phyloP scores from a whole-genome alignment of 768 basidiomycete genomes.

The Terana coerulea region DNA sequence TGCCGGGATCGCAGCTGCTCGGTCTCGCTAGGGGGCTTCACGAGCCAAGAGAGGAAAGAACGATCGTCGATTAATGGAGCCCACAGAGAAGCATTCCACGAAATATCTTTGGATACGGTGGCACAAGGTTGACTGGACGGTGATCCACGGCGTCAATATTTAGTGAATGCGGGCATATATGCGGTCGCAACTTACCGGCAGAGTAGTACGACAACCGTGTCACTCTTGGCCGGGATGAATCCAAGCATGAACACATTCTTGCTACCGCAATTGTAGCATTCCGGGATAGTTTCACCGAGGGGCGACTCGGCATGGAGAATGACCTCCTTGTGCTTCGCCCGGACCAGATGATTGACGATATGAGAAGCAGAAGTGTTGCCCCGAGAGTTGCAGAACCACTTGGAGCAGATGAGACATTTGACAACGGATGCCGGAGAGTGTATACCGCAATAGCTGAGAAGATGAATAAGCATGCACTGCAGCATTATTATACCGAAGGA shows the following conservation, averaged over 20 bases:
- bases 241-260: conserved; percentile 99
- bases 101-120: conserved; percentile 94
- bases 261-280: conserved; percentile 99
- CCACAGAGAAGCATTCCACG: conserved; percentile 98
- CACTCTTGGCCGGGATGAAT: conserved; percentile 98
- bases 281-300: conserved; percentile 94
- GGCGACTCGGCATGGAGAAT: conserved; percentile 94
- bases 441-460: conserved; percentile 89
- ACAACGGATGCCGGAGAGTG: conserved; percentile 97
- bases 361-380: conserved; percentile 98
- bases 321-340: conserved; percentile 99
- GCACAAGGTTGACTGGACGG: conserved; percentile 88
- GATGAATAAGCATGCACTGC: conserved; percentile 5
- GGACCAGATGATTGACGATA: conserved; percentile 98
- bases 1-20: conserved; percentile 96
- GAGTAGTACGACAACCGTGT: conserved; percentile 95
- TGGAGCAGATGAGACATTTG: conserved; percentile 86
- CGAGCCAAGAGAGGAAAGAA: conserved; percentile 98
- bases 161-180: background rate
- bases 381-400: conserved; percentile 99
- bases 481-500: conserved; percentile 6
- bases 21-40: conserved; percentile 94
- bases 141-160: background rate
- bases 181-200: conserved; percentile 67
- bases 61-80: conserved; percentile 98